Evolutionary conservation across 106 monocot genomes (phyloP).

Genomic region (Iris macrosiphon): DNA sequence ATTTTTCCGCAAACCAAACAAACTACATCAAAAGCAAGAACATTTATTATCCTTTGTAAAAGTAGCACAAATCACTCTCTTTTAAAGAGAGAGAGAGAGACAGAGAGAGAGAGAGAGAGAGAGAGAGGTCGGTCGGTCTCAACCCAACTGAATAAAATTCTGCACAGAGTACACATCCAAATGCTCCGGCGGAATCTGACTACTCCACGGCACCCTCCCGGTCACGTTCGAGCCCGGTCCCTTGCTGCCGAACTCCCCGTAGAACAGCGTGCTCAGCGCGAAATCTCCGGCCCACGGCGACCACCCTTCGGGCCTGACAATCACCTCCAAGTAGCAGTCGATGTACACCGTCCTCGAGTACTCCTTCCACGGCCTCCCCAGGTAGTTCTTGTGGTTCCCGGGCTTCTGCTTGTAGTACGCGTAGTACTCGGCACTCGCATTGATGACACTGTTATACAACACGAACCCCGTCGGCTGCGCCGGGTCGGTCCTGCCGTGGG

Average conservation of each 20-base stretch:
- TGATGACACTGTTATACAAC: conserved; percentile 11
- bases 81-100: no score
- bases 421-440: conserved; percentile 10
- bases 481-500: conserved; percentile 26
- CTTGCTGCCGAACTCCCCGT: conserved; percentile 13
- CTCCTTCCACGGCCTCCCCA: conserved; percentile 30
- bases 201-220: conserved; percentile 15
- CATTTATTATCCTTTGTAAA: no score
- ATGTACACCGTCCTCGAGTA: conserved; percentile 23
- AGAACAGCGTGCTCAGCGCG: conserved; percentile 15
- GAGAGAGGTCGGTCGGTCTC: no score
- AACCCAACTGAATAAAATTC: conserved; percentile 20
- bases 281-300: conserved; percentile 12
- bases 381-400: not conserved
- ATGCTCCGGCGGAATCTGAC: conserved; percentile 16
- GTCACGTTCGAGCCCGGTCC: conserved; percentile 8
- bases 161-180: conserved; percentile 11
- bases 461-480: conserved; percentile 26
- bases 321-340: conserved; percentile 5
- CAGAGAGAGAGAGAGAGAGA: no score
- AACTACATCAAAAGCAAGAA: no score
- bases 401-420: conserved; percentile 2
- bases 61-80: no score
- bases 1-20: no score
- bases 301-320: conserved; percentile 16